Base-by-base conservation (phyloP, 2,329 filamentous ascomycete genomes). In the Aspergillus alliaceus region DNA sequence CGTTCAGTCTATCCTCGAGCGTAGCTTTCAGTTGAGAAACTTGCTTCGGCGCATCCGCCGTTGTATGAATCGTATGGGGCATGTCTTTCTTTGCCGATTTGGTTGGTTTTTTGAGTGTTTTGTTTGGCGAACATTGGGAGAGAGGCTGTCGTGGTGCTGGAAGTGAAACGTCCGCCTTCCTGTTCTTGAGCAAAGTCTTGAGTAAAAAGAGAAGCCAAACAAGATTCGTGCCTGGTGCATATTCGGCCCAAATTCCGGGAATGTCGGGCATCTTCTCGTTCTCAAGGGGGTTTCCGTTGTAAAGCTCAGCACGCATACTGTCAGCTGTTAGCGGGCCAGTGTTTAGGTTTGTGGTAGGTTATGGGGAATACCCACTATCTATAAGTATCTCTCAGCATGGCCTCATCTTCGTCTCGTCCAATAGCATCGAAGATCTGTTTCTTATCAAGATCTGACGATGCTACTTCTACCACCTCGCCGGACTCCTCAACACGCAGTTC, bases 121-220 rank as follows among this genome's bases (percentile, higher is more conserved):
- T 66, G 35, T 75, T 77, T 1, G 69, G 65, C 6, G 74, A 71
- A 29, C 72, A 68, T 9, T 69, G 58, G 1, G 67, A 64, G 20
- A 77, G 69, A 22, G 75, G 68, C 20, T 66, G 63, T 32, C 74
- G 60, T 44, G 57, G 49, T 31, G 42, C 29, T 42, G 58, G 52
- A 32, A 56, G 49, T 4, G 37, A 8, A n/a, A 58, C 5, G 48
- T 70, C 66, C 1, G 62, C 52, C 44, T 69, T 70, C 39, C 64
- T 61, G 37, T 75, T 75, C 34, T 72, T 75, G 24, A 87, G 70
- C 1, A 89, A 75, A 61, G 82, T 82, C 57, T 80, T 78, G 12
- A 88, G 76, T 4, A 89, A 71, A 65, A 86, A 86, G 50, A 85
- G 80, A 22, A 86, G 71, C 86, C 86, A 89, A 14, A 87, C 75